Evolutionary conservation across 2,329 filamentous ascomycete genomes (phyloP).

Genomic region (Fusarium avenaceum): DNA sequence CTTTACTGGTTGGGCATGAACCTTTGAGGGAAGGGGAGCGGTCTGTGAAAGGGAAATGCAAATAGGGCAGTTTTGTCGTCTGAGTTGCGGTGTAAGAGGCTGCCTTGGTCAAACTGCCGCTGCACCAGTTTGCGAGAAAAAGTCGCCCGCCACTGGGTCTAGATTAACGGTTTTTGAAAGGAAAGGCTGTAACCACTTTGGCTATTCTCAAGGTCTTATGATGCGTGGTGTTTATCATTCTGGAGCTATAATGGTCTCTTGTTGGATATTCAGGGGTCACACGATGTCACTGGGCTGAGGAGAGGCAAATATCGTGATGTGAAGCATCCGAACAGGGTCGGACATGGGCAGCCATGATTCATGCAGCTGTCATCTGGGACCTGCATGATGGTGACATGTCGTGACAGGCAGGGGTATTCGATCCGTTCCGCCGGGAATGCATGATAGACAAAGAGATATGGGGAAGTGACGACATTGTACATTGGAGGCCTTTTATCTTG

Average conservation of each 20-base stretch:
- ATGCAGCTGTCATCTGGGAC: conserved; percentile 7
- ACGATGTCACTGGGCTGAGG: background rate
- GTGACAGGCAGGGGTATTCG: conserved; percentile 20
- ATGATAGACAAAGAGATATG: conserved; percentile 4
- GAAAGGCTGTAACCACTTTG: conserved; percentile 24
- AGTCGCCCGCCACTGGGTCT: conserved; percentile 20
- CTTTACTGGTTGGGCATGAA: conserved; percentile 6
- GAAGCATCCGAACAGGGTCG: conserved; percentile 19
- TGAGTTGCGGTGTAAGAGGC: conserved; percentile 24
- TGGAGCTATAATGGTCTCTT: background rate
- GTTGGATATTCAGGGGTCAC: background rate
- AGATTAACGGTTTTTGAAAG: conserved; percentile 10
- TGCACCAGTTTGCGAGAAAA: background rate
- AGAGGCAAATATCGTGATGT: background rate
- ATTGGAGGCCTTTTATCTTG: background rate
- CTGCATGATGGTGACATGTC: conserved; percentile 18
- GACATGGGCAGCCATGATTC: conserved; percentile 1
- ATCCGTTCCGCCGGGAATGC: conserved; percentile 1
- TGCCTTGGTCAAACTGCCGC: conserved; percentile 8
- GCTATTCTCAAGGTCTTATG: conserved; percentile 12
- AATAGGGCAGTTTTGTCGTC: background rate
- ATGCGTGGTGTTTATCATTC: conserved; percentile 7
- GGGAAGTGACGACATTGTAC: conserved; percentile 4
- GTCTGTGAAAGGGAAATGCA: conserved; percentile 2
- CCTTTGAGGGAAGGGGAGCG: background rate